These are phyloP conservation scores for Ailanthus altissimus DNA, from an alignment of 345 rosid species.

Conservation along the genomic window DNA sequence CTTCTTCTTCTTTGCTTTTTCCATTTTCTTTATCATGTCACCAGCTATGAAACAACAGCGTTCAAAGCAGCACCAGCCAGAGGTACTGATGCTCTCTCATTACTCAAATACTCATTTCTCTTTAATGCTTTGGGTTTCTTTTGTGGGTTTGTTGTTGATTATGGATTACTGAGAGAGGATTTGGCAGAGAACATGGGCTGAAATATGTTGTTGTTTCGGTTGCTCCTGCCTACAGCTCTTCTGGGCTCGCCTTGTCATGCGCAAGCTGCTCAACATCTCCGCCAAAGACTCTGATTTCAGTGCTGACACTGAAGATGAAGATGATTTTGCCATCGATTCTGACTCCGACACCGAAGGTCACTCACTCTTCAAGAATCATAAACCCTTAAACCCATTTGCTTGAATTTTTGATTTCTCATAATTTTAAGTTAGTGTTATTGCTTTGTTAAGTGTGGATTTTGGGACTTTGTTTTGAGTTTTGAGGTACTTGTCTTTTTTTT, in stretches of 20 bases:
- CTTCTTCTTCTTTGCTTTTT: not conserved
- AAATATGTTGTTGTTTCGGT: slow-evolving; percentile 78
- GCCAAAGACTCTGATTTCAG: slow-evolving; percentile 69
- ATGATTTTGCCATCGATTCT: slow-evolving; percentile 40
- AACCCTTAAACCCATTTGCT: not conserved
- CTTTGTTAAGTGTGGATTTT: not conserved
- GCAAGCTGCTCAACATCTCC: slow-evolving; percentile 80
- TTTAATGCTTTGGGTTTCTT: not conserved
- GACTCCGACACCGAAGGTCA: slow-evolving; percentile 44
- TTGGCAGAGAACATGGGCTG: slow-evolving; percentile 79
- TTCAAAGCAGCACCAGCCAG: slow-evolving; percentile 34
- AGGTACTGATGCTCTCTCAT: slow-evolving; percentile 32
- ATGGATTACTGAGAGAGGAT: slow-evolving; percentile 25
- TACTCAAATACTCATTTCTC: not conserved
- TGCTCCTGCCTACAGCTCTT: slow-evolving; percentile 79
- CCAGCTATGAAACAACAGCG: slow-evolving; percentile 40
- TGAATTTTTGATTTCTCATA: not conserved
- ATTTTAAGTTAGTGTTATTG: not conserved
- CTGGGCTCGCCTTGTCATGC: slow-evolving; percentile 77
- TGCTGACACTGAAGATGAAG: slow-evolving; percentile 68
- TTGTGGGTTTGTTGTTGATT: slow-evolving; percentile 16
- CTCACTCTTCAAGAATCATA: not conserved
- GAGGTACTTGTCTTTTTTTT: slow-evolving; percentile 4
- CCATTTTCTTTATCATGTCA: not conserved
- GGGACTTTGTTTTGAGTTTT: not conserved